Conservation (phyloP, 306 rosid genomes). For the Casuarina glauca region DNA sequence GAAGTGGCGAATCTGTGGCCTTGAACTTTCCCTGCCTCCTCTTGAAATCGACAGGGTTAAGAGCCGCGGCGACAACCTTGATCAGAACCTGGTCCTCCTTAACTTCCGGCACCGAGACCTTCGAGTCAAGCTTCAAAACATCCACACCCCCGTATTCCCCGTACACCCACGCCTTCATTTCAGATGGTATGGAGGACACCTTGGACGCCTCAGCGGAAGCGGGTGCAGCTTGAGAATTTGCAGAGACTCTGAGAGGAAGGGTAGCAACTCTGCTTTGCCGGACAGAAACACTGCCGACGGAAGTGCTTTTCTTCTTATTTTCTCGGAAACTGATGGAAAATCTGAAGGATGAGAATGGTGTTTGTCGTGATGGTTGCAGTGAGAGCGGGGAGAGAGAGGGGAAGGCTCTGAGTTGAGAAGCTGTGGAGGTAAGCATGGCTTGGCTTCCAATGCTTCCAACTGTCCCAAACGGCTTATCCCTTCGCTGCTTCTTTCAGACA, state of each 20-base stretch:
- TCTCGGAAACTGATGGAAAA: conserved; percentile 37
- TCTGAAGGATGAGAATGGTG: conserved; percentile 7
- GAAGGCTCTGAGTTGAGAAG: conserved; percentile 42
- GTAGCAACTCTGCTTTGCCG: background rate
- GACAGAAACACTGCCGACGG: conserved; percentile 1
- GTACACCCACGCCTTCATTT: conserved; percentile 96
- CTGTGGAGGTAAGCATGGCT: conserved; percentile 45
- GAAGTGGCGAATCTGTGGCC: conserved; percentile 90
- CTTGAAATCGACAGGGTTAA: conserved; percentile 88
- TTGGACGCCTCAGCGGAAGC: conserved; percentile 51
- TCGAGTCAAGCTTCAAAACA: conserved; percentile 66
- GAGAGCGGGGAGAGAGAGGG: conserved; percentile 23
- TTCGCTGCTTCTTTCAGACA: background rate
- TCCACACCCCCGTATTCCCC: conserved; percentile 76
- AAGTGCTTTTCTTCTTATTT: conserved; percentile 14
- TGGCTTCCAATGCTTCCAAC: conserved; percentile 36
- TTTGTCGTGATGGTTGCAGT: background rate
- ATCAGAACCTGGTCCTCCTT: conserved; percentile 80
- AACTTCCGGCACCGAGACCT: conserved; percentile 65
- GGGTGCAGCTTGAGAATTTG: conserved; percentile 61
- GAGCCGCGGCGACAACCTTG: conserved; percentile 80
- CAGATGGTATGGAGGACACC: conserved; percentile 47
- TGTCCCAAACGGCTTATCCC: conserved; percentile 45
- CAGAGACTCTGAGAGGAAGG: conserved; percentile 36
- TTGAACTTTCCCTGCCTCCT: conserved; percentile 85